phyloP scores from a whole-genome alignment of 169 alveolate species.

The Amoebophrya sp. region DNA sequence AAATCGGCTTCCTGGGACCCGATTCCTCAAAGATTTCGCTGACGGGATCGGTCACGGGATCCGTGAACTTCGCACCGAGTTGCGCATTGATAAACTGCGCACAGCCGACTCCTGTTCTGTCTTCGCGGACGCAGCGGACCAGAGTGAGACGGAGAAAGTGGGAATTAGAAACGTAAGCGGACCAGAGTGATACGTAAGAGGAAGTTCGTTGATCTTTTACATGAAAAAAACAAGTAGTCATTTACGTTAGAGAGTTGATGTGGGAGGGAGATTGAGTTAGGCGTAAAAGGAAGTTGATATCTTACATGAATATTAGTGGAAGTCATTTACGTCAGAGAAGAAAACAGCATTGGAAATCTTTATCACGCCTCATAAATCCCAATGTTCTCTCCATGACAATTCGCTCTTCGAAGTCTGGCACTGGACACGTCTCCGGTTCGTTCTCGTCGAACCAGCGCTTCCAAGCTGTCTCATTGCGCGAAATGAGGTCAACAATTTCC shows the following conservation, averaged over 20 bases:
- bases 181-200: not conserved
- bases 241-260: no score
- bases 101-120: conserved; percentile 80
- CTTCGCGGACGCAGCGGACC: conserved; percentile 80
- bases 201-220: not conserved
- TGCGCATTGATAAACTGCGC: conserved; percentile 71
- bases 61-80: conserved; percentile 72
- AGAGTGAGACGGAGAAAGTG: conserved; percentile 67
- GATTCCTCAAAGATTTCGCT: conserved; percentile 56
- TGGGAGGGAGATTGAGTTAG: no score
- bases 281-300: no score
- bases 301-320: no score
- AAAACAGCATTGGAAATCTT: no score
- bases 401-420: conserved; percentile 70
- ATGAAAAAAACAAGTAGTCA: no score
- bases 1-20: conserved; percentile 71
- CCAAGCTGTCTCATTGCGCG: conserved; percentile 76
- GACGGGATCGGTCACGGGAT: conserved; percentile 76
- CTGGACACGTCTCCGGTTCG: conserved; percentile 81
- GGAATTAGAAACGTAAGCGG: conserved; percentile 9
- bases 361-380: no score
- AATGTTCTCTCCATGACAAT: conserved; percentile 45
- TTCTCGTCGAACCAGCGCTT: conserved; percentile 76
- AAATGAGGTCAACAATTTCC: conserved; percentile 78
- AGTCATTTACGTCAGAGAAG: no score